Evolutionary conservation across 805 yeast genomes (phyloP).

Genomic region (Groenewaldozyma tartarivorans): DNA sequence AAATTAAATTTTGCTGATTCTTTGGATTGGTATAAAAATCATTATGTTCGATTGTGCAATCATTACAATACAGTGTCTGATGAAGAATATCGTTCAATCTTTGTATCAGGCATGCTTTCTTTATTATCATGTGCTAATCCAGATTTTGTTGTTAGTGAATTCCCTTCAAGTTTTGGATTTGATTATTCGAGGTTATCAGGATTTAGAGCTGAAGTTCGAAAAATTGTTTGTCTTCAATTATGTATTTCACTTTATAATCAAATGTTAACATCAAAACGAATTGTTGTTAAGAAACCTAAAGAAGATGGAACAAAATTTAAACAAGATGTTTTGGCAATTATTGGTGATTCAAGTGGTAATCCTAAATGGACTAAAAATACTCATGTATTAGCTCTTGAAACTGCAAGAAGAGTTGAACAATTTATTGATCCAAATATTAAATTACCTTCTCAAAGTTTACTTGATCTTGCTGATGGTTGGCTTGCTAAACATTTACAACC

Average conservation of each 20-base stretch:
- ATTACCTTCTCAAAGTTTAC: constrained; percentile 32
- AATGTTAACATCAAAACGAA: constrained; percentile 31
- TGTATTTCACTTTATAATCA: constrained; percentile 68
- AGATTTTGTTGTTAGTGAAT: constrained; percentile 61
- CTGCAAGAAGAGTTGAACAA: constrained; percentile 32
- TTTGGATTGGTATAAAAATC: constrained; percentile 52
- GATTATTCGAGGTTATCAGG: constrained; percentile 73
- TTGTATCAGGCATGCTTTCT: constrained; percentile 30
- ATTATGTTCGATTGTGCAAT: background rate
- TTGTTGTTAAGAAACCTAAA: constrained; percentile 26
- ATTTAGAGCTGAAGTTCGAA: constrained; percentile 77
- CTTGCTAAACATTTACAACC: constrained; percentile 81
- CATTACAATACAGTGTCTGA: constrained; percentile 17
- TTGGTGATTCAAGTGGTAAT: constrained; percentile 77
- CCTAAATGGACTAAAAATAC: constrained; percentile 86
- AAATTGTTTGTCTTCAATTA: constrained; percentile 68
- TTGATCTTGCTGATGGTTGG: constrained; percentile 68
- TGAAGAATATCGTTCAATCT: constrained; percentile 19
- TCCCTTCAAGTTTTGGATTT: constrained; percentile 75
- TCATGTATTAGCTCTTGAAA: constrained; percentile 58
- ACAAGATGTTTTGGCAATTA: constrained; percentile 65
- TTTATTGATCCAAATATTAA: constrained; percentile 1
- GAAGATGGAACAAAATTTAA: constrained; percentile 40
- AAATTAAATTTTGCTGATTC: constrained; percentile 54
- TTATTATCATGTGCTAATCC: constrained; percentile 54